phyloP scores from a whole-genome alignment of 176 grass and related monocot genomes.

The Luzula sylvatica region DNA sequence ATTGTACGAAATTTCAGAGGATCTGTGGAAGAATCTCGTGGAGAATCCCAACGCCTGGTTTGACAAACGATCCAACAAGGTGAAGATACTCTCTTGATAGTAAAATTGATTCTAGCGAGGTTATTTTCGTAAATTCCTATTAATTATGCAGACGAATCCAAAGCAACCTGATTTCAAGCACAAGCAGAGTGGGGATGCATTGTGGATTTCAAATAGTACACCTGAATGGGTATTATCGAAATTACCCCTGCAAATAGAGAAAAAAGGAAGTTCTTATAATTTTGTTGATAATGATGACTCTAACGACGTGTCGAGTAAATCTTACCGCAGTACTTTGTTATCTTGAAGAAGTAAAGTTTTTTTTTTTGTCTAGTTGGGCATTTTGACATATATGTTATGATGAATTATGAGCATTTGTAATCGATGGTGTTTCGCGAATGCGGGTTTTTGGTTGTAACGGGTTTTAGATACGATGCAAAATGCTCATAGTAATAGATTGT shows the following conservation, averaged over 20 bases:
- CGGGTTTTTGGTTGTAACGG: too few relatives aligned
- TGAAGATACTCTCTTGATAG: slow-evolving; percentile 6
- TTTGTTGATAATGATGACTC: not conserved
- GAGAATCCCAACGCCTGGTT: slow-evolving; percentile 60
- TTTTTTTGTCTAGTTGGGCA: not conserved
- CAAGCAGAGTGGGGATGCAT: slow-evolving; percentile 38
- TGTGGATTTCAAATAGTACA: slow-evolving; percentile 40
- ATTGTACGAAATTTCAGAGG: slow-evolving; percentile 25
- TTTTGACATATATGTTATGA: not conserved
- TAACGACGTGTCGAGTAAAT: not conserved
- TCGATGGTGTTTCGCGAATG: too few relatives aligned
- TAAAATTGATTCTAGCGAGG: not conserved
- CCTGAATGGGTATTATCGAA: slow-evolving; percentile 39
- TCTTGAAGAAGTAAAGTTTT: slow-evolving; percentile 8
- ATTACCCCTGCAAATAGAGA: slow-evolving; percentile 32
- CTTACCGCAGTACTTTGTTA: slow-evolving; percentile 13
- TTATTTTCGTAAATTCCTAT: slow-evolving; percentile 3
- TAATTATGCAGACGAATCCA: slow-evolving; percentile 24
- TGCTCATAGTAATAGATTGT: too few relatives aligned
- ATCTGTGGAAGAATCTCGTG: slow-evolving; percentile 48
- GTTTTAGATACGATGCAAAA: too few relatives aligned
- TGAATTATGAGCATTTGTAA: too few relatives aligned
- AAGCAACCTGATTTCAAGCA: slow-evolving; percentile 64
- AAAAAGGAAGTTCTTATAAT: not conserved
- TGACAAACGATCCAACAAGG: slow-evolving; percentile 67